phyloP scores from a whole-genome alignment of 2,329 filamentous ascomycete species.

The Metarhizium robertsii region DNA sequence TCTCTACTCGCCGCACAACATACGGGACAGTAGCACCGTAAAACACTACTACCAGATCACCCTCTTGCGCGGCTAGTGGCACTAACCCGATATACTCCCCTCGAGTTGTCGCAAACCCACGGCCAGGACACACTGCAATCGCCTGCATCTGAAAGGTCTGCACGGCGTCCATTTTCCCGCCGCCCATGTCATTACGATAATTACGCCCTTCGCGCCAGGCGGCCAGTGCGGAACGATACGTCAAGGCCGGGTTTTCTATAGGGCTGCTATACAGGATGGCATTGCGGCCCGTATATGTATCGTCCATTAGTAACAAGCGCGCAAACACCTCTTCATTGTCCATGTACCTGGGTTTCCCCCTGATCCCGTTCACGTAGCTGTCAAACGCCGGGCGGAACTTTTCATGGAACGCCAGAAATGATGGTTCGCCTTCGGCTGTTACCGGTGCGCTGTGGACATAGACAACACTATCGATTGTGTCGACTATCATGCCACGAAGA shows the following conservation, averaged over 20 bases:
- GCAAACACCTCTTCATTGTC: not conserved
- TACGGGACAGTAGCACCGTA: not conserved
- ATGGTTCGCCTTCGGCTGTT: not conserved
- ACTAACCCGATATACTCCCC: not conserved
- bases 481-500: not conserved
- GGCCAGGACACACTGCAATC: not conserved
- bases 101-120: not conserved
- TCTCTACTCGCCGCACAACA: not conserved
- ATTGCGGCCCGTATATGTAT: not conserved
- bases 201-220: not conserved
- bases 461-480: not conserved
- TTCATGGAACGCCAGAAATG: not conserved
- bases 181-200: not conserved
- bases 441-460: not conserved
- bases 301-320: constrained; percentile 1
- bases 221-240: not conserved
- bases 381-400: not conserved
- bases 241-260: not conserved
- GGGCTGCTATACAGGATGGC: not conserved
- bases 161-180: not conserved
- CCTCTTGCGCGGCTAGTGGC: not conserved
- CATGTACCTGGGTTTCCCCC: not conserved
- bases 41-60: not conserved
- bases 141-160: constrained; percentile 1
- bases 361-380: not conserved